phyloP scores from a whole-genome alignment of 805 yeast species.

The Suhomyces tanzawaensis region DNA sequence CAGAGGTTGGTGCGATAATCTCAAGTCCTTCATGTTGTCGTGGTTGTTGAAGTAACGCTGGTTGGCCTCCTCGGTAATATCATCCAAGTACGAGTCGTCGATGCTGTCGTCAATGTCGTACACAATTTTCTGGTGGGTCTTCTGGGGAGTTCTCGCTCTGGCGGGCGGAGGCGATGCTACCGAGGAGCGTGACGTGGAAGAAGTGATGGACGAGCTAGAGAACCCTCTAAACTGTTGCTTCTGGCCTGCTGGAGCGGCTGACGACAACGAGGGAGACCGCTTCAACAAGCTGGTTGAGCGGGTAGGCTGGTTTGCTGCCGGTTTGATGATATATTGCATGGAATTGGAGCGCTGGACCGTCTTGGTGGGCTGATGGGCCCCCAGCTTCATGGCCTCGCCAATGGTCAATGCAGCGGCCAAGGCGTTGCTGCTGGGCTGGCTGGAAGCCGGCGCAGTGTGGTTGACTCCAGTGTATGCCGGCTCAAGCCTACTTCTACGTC shows the following conservation, averaged over 20 bases:
- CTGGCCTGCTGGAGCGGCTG: background rate
- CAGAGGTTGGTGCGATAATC: conserved; percentile 22
- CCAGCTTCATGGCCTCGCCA: conserved; percentile 30
- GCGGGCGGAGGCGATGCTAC: conserved; percentile 1
- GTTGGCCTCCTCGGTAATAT: conserved; percentile 26
- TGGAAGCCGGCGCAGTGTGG: conserved; percentile 29
- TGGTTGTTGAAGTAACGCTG: conserved; percentile 28
- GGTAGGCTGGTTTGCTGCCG: conserved; percentile 1
- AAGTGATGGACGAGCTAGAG: conserved; percentile 6
- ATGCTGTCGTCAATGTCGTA: conserved; percentile 30
- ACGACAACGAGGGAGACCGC: background rate
- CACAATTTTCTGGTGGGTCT: conserved; percentile 2
- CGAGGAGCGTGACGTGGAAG: conserved; percentile 3
- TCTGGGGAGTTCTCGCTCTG: background rate
- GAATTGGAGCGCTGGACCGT: conserved; percentile 10
- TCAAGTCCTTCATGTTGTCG: conserved; percentile 34
- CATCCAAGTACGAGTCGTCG: conserved; percentile 31
- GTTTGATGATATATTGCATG: conserved; percentile 15
- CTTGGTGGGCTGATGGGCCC: background rate
- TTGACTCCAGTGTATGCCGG: conserved; percentile 45
- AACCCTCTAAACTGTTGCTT: conserved; percentile 3
- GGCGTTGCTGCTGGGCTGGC: conserved; percentile 38
- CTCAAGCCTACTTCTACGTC: conserved; percentile 31
- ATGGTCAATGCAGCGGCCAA: conserved; percentile 46
- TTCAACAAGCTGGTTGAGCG: conserved; percentile 2